Conservation (phyloP, 2,329 filamentous ascomycete genomes). For the Apiospora aurea region DNA sequence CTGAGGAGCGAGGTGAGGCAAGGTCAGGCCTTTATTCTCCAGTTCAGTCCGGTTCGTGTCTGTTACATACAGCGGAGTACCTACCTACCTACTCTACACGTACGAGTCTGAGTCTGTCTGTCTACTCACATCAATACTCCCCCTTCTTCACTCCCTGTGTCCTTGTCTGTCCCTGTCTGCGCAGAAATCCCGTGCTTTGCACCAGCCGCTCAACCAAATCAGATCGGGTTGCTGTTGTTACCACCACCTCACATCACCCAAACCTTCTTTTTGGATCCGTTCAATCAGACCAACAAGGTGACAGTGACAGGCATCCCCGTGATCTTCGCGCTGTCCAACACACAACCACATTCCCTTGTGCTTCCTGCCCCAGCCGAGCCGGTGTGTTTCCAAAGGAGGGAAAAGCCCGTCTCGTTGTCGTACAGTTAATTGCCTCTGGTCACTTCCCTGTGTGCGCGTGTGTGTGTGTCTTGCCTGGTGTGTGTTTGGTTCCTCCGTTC, state of each 20-base stretch:
- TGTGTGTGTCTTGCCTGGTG: background rate
- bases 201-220: background rate
- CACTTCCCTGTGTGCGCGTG: background rate
- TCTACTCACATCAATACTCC: too few species aligned
- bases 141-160: background rate
- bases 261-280: slow-evolving; percentile 6
- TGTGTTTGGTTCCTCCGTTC: background rate
- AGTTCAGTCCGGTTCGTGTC: background rate
- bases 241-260: background rate
- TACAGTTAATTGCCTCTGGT: background rate
- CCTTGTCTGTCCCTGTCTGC: background rate
- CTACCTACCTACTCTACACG: background rate
- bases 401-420: slow-evolving; percentile 10
- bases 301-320: slow-evolving; percentile 16
- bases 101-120: background rate
- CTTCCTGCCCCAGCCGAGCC: slow-evolving; percentile 7
- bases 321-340: slow-evolving; percentile 11
- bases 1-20: slow-evolving; percentile 5
- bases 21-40: background rate
- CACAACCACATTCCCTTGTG: background rate
- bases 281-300: slow-evolving; percentile 6
- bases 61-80: background rate
- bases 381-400: background rate
- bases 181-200: background rate
- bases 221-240: background rate